phyloP scores from a whole-genome alignment of 768 basidiomycete genomes.

The Sarcomyxa edulis region DNA sequence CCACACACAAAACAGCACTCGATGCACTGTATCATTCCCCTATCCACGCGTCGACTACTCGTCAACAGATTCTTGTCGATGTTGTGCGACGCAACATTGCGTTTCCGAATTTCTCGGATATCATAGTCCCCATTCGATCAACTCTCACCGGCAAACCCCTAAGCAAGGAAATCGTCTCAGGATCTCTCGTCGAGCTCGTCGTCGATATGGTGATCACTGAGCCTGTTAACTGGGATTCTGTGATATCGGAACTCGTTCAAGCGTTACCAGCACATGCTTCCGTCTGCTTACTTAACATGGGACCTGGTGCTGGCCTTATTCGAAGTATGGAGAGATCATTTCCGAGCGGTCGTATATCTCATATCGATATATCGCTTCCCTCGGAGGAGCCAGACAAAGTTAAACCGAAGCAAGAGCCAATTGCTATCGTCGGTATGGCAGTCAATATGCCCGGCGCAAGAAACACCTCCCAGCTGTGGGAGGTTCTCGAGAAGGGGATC shows the following conservation, averaged over 20 bases:
- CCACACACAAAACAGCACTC: conserved; percentile 38
- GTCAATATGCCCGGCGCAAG: conserved; percentile 53
- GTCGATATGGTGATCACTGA: conserved; percentile 45
- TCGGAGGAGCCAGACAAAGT: conserved; percentile 1
- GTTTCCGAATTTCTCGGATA: conserved; percentile 44
- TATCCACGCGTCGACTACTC: conserved; percentile 22
- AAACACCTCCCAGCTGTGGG: conserved; percentile 47
- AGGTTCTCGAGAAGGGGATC: conserved; percentile 47
- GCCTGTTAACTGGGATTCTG: conserved; percentile 48
- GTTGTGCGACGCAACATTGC: conserved; percentile 34
- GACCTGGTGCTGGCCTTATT: conserved; percentile 36
- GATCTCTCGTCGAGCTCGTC: conserved; percentile 35
- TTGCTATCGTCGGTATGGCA: conserved; percentile 74
- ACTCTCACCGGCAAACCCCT: conserved; percentile 36
- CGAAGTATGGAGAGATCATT: conserved; percentile 32
- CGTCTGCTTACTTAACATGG: conserved; percentile 43
- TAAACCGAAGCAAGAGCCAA: conserved; percentile 36
- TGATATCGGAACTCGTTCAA: conserved; percentile 24
- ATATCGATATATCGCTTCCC: conserved; percentile 17
- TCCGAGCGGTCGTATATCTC: conserved; percentile 11
- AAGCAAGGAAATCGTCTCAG: conserved; percentile 12
- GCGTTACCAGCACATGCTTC: conserved; percentile 14
- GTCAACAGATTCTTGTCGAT: conserved; percentile 39
- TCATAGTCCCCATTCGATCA: conserved; percentile 44
- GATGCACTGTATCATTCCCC: conserved; percentile 50